Conservation (phyloP, 441 rosid species). For the Gossypium davidsonii region DNA sequence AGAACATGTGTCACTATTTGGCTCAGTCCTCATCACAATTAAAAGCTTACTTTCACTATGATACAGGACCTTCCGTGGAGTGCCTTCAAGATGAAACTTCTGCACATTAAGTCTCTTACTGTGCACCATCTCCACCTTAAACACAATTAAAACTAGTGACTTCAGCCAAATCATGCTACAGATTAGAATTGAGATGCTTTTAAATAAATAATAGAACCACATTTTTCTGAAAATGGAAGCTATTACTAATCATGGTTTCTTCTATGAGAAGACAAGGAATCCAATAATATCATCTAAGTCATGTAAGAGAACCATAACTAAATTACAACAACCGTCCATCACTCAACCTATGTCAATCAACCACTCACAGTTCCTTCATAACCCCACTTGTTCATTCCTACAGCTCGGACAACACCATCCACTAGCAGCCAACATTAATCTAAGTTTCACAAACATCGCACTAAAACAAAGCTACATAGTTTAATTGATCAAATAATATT, state of each 20-base stretch:
- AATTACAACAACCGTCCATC: neutral
- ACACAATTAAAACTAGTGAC: constrained; percentile 6
- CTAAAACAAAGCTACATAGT: constrained; percentile 1
- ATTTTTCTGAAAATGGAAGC: neutral
- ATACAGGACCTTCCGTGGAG: constrained; percentile 84
- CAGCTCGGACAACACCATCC: neutral
- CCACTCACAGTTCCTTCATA: neutral
- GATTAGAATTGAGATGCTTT: neutral
- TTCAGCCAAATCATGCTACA: neutral
- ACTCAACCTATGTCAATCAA: neutral
- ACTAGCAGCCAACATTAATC: neutral
- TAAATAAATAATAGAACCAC: neutral
- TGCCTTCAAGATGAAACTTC: constrained; percentile 93
- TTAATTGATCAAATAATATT: neutral
- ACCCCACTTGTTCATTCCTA: neutral
- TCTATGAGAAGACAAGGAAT: neutral
- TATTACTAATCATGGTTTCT: neutral
- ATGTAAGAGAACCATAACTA: neutral
- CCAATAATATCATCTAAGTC: neutral
- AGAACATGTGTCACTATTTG: constrained; percentile 50
- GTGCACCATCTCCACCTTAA: constrained; percentile 95
- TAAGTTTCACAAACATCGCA: neutral
- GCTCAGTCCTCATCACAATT: constrained; percentile 88
- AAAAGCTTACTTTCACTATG: constrained; percentile 79
- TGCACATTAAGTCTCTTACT: constrained; percentile 84